Evolutionary conservation across 1,139 yeast genomes (phyloP).

Genomic region (Yamadazyma atlantica): DNA sequence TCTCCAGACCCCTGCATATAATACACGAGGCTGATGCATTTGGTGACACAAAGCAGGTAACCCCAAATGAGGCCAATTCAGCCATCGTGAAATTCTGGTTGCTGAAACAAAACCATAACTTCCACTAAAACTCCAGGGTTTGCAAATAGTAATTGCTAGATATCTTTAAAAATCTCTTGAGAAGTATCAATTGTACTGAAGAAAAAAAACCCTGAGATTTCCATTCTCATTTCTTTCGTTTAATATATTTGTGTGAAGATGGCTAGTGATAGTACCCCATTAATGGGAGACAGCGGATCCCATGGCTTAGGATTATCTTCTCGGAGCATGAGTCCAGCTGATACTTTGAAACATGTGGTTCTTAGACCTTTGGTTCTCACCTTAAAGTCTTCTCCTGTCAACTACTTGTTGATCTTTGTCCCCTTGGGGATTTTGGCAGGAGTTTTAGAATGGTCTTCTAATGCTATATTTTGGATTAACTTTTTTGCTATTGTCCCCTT

Average conservation of each 20-base stretch:
- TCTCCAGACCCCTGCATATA: conserved; percentile 1
- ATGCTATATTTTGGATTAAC: conserved; percentile 66
- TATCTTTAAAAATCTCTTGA: too few species aligned
- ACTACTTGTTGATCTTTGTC: conserved; percentile 73
- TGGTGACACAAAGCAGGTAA: not conserved
- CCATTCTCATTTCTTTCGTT: too few species aligned
- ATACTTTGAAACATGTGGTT: conserved; percentile 3
- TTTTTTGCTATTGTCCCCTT: conserved; percentile 90
- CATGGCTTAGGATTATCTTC: not conserved
- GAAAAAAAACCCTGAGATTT: too few species aligned
- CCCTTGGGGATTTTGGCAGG: conserved; percentile 87
- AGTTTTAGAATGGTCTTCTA: conserved; percentile 53
- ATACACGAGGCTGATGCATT: not conserved
- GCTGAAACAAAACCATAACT: not conserved
- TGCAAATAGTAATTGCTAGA: too few species aligned
- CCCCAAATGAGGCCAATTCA: not conserved
- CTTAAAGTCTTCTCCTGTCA: conserved; percentile 69
- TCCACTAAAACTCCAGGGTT: not conserved
- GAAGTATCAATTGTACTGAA: too few species aligned
- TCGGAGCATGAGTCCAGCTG: not conserved
- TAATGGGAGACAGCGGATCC: conserved; percentile 2
- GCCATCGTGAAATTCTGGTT: not conserved
- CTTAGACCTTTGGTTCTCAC: conserved; percentile 24
- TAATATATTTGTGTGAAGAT: too few species aligned
- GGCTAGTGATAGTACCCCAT: not conserved